Base-by-base conservation (phyloP, 2,329 filamentous ascomycete genomes). In the Fusarium sp. region DNA sequence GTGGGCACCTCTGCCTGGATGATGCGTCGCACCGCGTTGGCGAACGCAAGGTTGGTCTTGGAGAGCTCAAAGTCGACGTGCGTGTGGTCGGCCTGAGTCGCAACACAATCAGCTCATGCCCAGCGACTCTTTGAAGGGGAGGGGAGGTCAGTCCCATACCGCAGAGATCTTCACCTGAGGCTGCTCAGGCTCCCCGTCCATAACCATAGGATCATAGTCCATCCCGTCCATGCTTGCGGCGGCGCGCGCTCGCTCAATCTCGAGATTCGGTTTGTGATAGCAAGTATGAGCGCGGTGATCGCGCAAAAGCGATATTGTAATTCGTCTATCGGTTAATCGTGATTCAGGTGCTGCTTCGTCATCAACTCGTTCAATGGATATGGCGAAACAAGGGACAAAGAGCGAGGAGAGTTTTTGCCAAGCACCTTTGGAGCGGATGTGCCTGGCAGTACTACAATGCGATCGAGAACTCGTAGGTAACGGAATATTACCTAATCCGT, bases 1-100 rank as follows among this genome's bases (percentile, higher is more conserved):
- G 95, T 98, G 13, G 96, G 95, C 69, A 99, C 94, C 85, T 99
- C 96, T 79, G 95, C 94, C 76, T 98, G 92, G 86, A 98, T 96
- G 68, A 95, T 89, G 81, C 96, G 94, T 72, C 96, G 95, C 71
- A 98, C 86, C 54, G 95, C 93, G 87, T 99, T 99, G 79, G 96
- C 96, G 79, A 98, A 95, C 73, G 95, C 90, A 68, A 98, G 92
- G 81, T 97, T 95, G 79, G 96, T 94, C 82, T 95, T 95, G 80
- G 91, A 93, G 67, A 99, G 91, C 83, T 97, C 92, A 86, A 98
- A 98, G 85, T 98, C 93, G 82, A 98, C 95, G 80, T 94, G 92
- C 78, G 92, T 91, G 73, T 87, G 86, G 81, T 95, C 94, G 75
- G 94, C 94, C 95, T 98, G 77, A 65, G 60, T 72, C 54, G 61